Conservation (phyloP, 2,329 filamentous ascomycete species). For the Penicillium sclerotiorum region DNA sequence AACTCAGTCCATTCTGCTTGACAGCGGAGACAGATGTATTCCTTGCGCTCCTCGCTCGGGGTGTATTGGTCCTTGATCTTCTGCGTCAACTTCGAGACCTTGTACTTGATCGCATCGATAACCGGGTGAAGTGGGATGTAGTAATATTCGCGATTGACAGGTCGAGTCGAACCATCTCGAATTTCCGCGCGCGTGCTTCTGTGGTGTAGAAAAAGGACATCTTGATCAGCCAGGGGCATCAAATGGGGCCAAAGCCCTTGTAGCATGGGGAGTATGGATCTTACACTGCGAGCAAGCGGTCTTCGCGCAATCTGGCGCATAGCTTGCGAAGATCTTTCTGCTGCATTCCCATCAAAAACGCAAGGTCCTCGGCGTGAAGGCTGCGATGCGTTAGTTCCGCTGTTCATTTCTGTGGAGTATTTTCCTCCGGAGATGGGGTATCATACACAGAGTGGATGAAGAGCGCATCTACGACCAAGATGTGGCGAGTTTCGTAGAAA, state of each 20-base stretch:
- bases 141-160: slow-evolving; percentile 89
- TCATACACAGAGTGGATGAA: slow-evolving; percentile 70
- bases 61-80: slow-evolving; percentile 82
- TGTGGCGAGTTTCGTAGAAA: slow-evolving; percentile 83
- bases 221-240: slow-evolving; percentile 25
- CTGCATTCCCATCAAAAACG: slow-evolving; percentile 84
- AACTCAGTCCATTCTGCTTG: slow-evolving; percentile 84
- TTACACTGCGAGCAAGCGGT: slow-evolving; percentile 81
- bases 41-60: slow-evolving; percentile 82
- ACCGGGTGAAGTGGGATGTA: slow-evolving; percentile 94
- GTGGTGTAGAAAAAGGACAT: slow-evolving; percentile 12
- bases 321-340: slow-evolving; percentile 90
- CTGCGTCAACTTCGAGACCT: slow-evolving; percentile 84
- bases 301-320: slow-evolving; percentile 80
- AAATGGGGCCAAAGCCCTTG: too few species aligned
- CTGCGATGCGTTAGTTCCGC: slow-evolving; percentile 41
- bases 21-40: slow-evolving; percentile 83
- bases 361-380: slow-evolving; percentile 84
- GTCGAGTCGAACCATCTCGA: slow-evolving; percentile 77
- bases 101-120: slow-evolving; percentile 95
- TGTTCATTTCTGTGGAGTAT: background rate
- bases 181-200: slow-evolving; percentile 75
- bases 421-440: slow-evolving; percentile 20
- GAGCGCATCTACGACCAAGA: slow-evolving; percentile 79
- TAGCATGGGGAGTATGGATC: slow-evolving; percentile 30